phyloP scores from a whole-genome alignment of 306 rosid species.

The Gastrolobium villosum region DNA sequence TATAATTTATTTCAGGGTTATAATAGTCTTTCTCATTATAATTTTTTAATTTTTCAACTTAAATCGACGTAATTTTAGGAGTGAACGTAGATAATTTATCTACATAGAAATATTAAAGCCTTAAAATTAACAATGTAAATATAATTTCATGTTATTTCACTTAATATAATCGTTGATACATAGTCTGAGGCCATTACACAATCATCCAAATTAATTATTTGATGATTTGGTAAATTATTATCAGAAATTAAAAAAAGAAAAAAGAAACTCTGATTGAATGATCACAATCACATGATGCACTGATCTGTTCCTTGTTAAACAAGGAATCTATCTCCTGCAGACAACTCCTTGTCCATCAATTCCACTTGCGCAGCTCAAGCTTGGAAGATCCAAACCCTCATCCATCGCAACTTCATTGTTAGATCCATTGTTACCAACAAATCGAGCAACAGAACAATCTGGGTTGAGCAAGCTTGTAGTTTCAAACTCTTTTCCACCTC shows the following conservation, averaged over 20 bases:
- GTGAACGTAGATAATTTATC: too few relatives aligned
- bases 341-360: conserved; percentile 61
- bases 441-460: conserved; percentile 65
- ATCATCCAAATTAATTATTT: conserved; percentile 20
- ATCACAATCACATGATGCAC: neutral
- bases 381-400: conserved; percentile 47
- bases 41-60: too few relatives aligned
- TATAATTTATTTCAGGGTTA: too few relatives aligned
- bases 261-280: neutral
- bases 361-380: conserved; percentile 56
- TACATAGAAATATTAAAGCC: too few relatives aligned
- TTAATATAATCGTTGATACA: neutral
- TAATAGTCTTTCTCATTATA: too few relatives aligned
- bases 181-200: neutral
- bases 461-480: conserved; percentile 60
- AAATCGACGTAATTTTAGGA: too few relatives aligned
- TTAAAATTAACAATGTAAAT: too few relatives aligned
- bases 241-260: neutral
- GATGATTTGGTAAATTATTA: conserved; percentile 27
- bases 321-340: conserved; percentile 51
- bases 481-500: conserved; percentile 58
- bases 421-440: conserved; percentile 28
- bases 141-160: neutral
- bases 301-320: neutral
- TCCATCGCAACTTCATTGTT: conserved; percentile 9